Evolutionary conservation across 495 filamentous ascomycete species (phyloP).

Genomic region (Symbiotaphrina buchneri): DNA sequence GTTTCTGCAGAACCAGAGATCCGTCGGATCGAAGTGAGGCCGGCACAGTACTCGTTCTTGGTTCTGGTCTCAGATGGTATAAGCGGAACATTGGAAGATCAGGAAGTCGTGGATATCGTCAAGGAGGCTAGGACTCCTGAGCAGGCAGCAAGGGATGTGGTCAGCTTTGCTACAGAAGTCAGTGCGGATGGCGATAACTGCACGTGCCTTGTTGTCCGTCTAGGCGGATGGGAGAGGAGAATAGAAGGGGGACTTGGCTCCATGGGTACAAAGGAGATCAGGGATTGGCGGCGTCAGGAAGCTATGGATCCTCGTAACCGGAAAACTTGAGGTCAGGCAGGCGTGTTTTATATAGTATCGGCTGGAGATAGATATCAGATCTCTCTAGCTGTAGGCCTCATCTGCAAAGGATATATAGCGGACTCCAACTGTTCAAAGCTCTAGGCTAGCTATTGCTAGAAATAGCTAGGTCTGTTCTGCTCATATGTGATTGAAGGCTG

Average conservation of each 20-base stretch:
- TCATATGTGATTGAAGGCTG: too few relatives aligned
- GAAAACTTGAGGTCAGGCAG: too few relatives aligned
- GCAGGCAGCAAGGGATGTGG: slow-evolving; percentile 54
- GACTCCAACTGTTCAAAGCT: too few relatives aligned
- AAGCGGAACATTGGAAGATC: slow-evolving; percentile 58
- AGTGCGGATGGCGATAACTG: slow-evolving; percentile 72
- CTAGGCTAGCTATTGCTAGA: too few relatives aligned
- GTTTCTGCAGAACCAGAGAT: slow-evolving; percentile 88
- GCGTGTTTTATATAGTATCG: too few relatives aligned
- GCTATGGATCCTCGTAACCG: slow-evolving; percentile 63
- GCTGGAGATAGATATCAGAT: too few relatives aligned
- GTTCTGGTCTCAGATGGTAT: slow-evolving; percentile 80
- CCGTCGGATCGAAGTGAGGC: slow-evolving; percentile 41
- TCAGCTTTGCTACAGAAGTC: slow-evolving; percentile 73
- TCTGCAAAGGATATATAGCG: too few relatives aligned
- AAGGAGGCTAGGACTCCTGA: slow-evolving; percentile 87
- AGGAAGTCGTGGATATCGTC: slow-evolving; percentile 87
- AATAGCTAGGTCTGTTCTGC: too few relatives aligned
- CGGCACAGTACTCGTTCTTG: slow-evolving; percentile 71
- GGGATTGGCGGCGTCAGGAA: slow-evolving; percentile 67
- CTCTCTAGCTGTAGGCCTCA: too few relatives aligned
- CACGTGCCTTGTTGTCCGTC: slow-evolving; percentile 74
- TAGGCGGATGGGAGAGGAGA: slow-evolving; percentile 90
- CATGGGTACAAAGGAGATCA: slow-evolving; percentile 70
- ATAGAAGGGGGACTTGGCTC: slow-evolving; percentile 73